Percentiles rank a stretch among this genome's conserved stretches.
These are phyloP conservation scores for Ballota nigra DNA, from an alignment of 257 asterid genomes.

Conservation along the genomic window DNA sequence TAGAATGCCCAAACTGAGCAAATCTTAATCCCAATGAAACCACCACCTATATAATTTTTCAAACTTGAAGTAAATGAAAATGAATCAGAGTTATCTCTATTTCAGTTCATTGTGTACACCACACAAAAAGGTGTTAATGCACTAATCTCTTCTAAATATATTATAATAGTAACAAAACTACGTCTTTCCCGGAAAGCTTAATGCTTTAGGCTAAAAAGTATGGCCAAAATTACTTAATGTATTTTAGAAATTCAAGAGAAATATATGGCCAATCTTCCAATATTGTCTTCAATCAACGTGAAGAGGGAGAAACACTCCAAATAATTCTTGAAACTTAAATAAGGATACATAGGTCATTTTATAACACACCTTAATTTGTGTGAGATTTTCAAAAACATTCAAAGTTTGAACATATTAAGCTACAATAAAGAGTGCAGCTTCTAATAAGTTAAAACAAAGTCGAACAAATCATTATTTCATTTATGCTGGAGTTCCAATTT, in stretches of 20 bases:
- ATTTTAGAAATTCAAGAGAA: no score
- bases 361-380: neutral
- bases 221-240: no score
- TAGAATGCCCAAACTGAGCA: neutral
- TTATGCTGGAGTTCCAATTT: neutral
- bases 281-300: neutral
- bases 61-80: no score
- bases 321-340: neutral
- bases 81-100: neutral
- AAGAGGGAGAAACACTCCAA: neutral
- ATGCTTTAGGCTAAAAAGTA: no score
- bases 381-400: neutral
- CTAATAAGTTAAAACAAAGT: neutral
- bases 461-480: neutral
- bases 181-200: no score
- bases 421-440: neutral
- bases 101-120: neutral
- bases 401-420: no score
- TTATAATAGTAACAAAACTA: neutral
- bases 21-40: neutral
- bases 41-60: no score
- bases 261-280: neutral
- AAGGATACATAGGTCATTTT: neutral
- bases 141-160: neutral
- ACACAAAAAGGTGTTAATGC: neutral